These are phyloP conservation scores for Paramyrothecium sp. DNA, from an alignment of 2,329 filamentous ascomycete genomes.

Conservation along the genomic window DNA sequence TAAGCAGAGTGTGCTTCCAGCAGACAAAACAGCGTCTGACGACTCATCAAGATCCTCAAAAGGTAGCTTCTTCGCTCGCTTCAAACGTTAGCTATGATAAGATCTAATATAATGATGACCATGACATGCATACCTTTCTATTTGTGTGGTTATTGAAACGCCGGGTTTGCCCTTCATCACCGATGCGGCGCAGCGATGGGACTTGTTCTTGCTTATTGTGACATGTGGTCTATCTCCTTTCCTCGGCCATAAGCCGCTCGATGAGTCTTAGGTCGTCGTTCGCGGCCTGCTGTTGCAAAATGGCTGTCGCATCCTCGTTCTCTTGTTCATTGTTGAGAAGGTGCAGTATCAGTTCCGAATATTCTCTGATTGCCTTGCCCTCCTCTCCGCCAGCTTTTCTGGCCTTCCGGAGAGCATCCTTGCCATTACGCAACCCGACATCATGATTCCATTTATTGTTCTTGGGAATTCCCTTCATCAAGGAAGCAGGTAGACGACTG, in stretches of 20 bases:
- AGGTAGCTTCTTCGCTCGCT: conserved; percentile 39
- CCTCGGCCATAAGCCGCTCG: conserved; percentile 45
- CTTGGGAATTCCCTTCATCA: conserved; percentile 31
- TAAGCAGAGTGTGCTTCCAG: conserved; percentile 7
- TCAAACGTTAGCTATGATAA: conserved; percentile 34
- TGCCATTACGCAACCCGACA: conserved; percentile 54
- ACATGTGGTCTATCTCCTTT: conserved; percentile 25
- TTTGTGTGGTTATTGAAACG: not conserved
- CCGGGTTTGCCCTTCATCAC: too few relatives aligned
- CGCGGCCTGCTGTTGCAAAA: conserved; percentile 43
- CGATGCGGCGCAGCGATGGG: too few relatives aligned
- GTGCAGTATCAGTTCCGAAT: conserved; percentile 54
- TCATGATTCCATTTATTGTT: conserved; percentile 56
- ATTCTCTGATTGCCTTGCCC: conserved; percentile 60
- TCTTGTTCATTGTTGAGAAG: conserved; percentile 37
- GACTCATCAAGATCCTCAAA: conserved; percentile 31
- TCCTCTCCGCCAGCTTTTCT: conserved; percentile 49
- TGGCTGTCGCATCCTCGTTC: conserved; percentile 28
- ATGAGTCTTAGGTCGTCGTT: conserved; percentile 49
- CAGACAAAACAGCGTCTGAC: conserved; percentile 3
- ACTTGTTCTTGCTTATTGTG: too few relatives aligned
- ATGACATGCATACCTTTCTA: conserved; percentile 4
- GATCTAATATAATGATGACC: conserved; percentile 1
- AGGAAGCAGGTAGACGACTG: conserved; percentile 24
- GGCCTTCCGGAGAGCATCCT: conserved; percentile 50